These are phyloP conservation scores for Aspergillus pseudotamarii DNA, from an alignment of 2,329 filamentous ascomycete species.

Conservation along the genomic window DNA sequence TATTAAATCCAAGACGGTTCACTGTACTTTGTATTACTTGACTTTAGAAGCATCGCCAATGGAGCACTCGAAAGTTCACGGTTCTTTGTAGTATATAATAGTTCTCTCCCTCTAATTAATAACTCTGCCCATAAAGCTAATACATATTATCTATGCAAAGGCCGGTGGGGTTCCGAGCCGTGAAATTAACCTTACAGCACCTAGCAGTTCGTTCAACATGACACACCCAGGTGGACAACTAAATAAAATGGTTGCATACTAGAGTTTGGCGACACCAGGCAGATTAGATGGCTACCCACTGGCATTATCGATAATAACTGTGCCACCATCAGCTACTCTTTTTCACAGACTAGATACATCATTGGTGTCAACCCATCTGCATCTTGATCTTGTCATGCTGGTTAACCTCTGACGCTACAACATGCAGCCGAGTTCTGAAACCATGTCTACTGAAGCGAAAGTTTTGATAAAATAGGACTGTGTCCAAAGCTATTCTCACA, in stretches of 20 bases:
- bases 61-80: neutral
- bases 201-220: too few species aligned
- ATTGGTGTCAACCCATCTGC: too few species aligned
- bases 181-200: too few species aligned
- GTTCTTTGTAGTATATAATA: neutral
- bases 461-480: neutral
- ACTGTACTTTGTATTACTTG: too few species aligned
- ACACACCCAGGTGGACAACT: too few species aligned
- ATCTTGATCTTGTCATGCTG: too few species aligned
- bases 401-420: neutral
- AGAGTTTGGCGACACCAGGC: neutral
- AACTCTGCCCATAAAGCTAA: neutral
- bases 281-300: neutral
- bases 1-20: too few species aligned
- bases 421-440: neutral
- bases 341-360: neutral
- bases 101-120: neutral
- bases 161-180: neutral
- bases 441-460: neutral
- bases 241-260: too few species aligned
- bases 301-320: neutral
- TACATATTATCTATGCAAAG: neutral
- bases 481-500: conserved; percentile 17
- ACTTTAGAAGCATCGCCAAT: neutral
- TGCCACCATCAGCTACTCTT: neutral